Evolutionary conservation across 495 filamentous ascomycete genomes (phyloP), one percentile per base, ranked within the genome.

Genomic region (Penicillium arizonense): DNA sequence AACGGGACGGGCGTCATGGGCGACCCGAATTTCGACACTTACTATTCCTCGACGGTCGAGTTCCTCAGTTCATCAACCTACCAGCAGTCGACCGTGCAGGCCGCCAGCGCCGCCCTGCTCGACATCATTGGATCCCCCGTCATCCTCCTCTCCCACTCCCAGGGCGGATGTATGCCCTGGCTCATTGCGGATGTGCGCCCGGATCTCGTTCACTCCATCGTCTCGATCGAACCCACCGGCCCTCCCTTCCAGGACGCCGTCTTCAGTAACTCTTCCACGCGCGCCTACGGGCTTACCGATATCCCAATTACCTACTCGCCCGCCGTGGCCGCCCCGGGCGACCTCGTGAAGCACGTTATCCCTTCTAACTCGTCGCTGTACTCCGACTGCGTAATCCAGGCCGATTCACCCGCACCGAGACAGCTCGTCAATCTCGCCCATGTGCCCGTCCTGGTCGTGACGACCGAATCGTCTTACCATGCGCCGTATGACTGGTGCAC

Each of bases 401-500:
- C 69, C 2, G 65, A 76, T 18, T 44, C 46, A 14, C 53, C 65
- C 8, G 61, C 79, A 7, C 73, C 79, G 10, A 68, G 75, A 20
- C 63, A 77, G 62, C 64, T 87, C 21, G 53, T 69, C 5, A 80
- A 84, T 51, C 60, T 85, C 3, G 50, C 53, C 35, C 64, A 69
- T 7, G 61, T 82, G 1, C 77, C 74, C 0, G 71, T 79, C 3
- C 41, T 79, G 23, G 37, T 84, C 3, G 52, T 82, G 12, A 83
- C 82, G 3, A 68, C 65, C 18, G 74, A 78, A 55, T 75, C 82
- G 21, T 82, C 78, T 50, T 80, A 74, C 55, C 83, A 86, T 57
- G 65, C 70, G 13, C 60, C 69, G 46, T 86, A 81, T 63, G 83
- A 87, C 57, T 81, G 76, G 62, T 82, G 73, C 56, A 80, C 75